Evolutionary conservation across 2,329 filamentous ascomycete species (phyloP).

Genomic region (Coniochaeta sp.): DNA sequence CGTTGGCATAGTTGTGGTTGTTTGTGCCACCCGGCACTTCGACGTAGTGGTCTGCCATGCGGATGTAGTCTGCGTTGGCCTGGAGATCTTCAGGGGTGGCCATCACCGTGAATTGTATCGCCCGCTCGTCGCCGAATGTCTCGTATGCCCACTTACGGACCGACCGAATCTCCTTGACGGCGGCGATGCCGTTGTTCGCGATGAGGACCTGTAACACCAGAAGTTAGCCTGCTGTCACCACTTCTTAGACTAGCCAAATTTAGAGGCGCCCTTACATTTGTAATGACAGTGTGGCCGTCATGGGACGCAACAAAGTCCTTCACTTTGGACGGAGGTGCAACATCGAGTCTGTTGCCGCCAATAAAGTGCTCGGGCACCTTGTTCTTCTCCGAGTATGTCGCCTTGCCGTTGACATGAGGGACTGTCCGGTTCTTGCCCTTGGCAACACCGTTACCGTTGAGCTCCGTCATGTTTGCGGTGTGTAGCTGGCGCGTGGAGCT

Average conservation of each 20-base stretch:
- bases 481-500: neutral
- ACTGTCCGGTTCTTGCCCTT: constrained; percentile 34
- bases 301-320: constrained; percentile 92
- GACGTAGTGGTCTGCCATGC: constrained; percentile 99
- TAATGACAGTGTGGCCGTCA: constrained; percentile 96
- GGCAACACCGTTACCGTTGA: constrained; percentile 23
- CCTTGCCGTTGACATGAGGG: constrained; percentile 47
- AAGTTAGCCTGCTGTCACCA: constrained; percentile 1
- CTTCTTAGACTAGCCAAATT: neutral
- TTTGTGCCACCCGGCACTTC: constrained; percentile 98
- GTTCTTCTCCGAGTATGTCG: constrained; percentile 72
- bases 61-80: constrained; percentile 98
- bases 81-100: constrained; percentile 95
- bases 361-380: constrained; percentile 90
- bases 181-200: constrained; percentile 99
- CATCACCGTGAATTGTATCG: constrained; percentile 99
- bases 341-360: constrained; percentile 80
- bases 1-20: constrained; percentile 99
- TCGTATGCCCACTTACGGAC: constrained; percentile 99
- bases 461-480: constrained; percentile 23
- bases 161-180: constrained; percentile 98
- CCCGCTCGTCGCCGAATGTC: constrained; percentile 95
- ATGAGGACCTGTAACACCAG: constrained; percentile 68
- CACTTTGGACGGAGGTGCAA: constrained; percentile 75
- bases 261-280: constrained; percentile 64